phyloP scores from a whole-genome alignment of 1,284 basidiomycete genomes.

The Peniophora sp. region DNA sequence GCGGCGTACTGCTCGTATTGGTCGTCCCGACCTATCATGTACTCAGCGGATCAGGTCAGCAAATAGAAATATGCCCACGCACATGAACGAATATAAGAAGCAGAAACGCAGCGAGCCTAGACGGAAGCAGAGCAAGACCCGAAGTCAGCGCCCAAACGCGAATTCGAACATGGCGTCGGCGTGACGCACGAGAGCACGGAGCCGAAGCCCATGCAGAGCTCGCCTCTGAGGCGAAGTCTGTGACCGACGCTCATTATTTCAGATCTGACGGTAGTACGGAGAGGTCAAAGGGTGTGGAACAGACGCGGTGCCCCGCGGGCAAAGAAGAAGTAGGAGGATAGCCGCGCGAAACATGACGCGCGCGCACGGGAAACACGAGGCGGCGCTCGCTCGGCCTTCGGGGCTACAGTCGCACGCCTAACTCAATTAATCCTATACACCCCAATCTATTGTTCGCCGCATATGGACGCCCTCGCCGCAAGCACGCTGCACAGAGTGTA shows the following conservation, averaged over 20 bases:
- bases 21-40: constrained; percentile 69
- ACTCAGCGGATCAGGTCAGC: constrained; percentile 9
- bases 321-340: background rate
- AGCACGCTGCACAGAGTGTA: too few relatives aligned
- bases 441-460: too few relatives aligned
- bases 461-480: too few relatives aligned
- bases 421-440: too few relatives aligned
- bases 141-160: constrained; percentile 15
- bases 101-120: constrained; percentile 55
- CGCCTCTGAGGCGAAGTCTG: constrained; percentile 34
- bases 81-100: constrained; percentile 77
- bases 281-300: constrained; percentile 16
- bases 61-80: constrained; percentile 16
- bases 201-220: constrained; percentile 61
- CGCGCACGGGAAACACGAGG: background rate
- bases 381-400: too few relatives aligned
- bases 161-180: constrained; percentile 3
- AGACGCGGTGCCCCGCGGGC: constrained; percentile 10
- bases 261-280: constrained; percentile 10
- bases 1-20: constrained; percentile 64
- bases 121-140: constrained; percentile 11
- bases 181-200: constrained; percentile 58
- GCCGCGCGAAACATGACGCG: background rate
- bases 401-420: too few relatives aligned
- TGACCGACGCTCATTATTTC: constrained; percentile 12